Evolutionary conservation across 345 rosid species (phyloP), one percentile per base, ranked within the genome.

Genomic region (rapeseed (Brassica napus)): DNA sequence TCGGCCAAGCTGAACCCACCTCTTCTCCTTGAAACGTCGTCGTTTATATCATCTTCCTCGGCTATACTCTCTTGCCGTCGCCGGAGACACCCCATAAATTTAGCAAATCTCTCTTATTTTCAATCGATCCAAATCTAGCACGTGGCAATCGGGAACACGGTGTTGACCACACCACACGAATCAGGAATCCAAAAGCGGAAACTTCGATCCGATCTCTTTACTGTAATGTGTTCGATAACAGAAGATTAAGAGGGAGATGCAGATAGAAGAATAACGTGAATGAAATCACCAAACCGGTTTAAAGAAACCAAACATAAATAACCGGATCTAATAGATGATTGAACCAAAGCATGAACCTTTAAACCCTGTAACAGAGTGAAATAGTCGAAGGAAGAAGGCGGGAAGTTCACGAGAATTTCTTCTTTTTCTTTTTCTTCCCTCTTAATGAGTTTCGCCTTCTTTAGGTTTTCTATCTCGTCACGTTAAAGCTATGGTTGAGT

Each of bases 1-100:
- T 82, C 80, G 0, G 86, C 71, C 60, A 88, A 82, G 71, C 87
- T 74, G 72, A 91, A 86, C 73, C 84, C 72, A 63, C 89, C 85
- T 32, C 85, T 84, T 44, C 73, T 72, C 8, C 89, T 82, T 11
- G 90, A 87, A 44, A 72, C 83, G 47, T 83, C 82, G 30, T 78
- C 55, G 9, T 90, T 91, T 74, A 8, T 0, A 18, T 65, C 52
- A 1, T 89, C 89, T 5, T 80, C 84, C 6, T 87, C 75, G 55
- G 83, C 68, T 70, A 61, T 14, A 16, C 67, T 63, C 68, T 65
- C 83, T 57, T 70, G 87, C 12, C 88, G 81, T 64, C 64, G 23
- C 80, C 63, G 44, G 9, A 68, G 37, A 52, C 65, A 12, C 6
- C 70, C 75, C 82, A 79, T 79, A 14, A 16, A 4, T 42, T n/a